These are phyloP conservation scores for Phytophthora syringae DNA, from an alignment of 352 stramenopile genomes.

Conservation along the genomic window DNA sequence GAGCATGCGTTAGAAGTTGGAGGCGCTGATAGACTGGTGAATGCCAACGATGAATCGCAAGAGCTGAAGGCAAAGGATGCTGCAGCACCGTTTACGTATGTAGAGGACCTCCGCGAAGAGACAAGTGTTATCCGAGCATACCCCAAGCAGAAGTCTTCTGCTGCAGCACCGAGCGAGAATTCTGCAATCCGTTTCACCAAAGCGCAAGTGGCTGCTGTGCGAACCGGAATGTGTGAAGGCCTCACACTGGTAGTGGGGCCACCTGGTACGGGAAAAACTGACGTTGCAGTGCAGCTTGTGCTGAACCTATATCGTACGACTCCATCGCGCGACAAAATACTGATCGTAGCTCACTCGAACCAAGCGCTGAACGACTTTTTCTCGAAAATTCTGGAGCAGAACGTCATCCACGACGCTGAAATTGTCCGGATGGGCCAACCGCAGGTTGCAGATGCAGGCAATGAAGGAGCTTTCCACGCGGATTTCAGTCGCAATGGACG, in stretches of 20 bases:
- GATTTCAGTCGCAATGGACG: slow-evolving; percentile 95
- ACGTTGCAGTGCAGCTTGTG: slow-evolving; percentile 95
- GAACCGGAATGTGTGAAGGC: slow-evolving; percentile 92
- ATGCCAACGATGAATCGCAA: slow-evolving; percentile 39
- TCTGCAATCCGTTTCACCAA: slow-evolving; percentile 89
- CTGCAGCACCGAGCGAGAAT: neutral
- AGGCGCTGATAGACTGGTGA: slow-evolving; percentile 45
- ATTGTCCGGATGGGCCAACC: slow-evolving; percentile 90
- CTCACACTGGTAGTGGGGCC: slow-evolving; percentile 95
- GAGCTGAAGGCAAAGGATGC: slow-evolving; percentile 44
- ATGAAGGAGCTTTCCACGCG: slow-evolving; percentile 87
- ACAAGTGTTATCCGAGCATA: slow-evolving; percentile 47
- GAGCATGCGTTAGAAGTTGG: slow-evolving; percentile 53
- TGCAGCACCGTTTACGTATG: slow-evolving; percentile 57
- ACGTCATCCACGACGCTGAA: slow-evolving; percentile 81
- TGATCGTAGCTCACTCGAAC: slow-evolving; percentile 96
- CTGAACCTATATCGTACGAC: slow-evolving; percentile 92
- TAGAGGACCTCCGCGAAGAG: slow-evolving; percentile 42
- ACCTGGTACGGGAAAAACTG: slow-evolving; percentile 95
- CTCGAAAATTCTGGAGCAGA: slow-evolving; percentile 89
- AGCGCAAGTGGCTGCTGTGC: slow-evolving; percentile 92
- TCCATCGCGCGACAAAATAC: slow-evolving; percentile 84
- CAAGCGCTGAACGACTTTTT: slow-evolving; percentile 96
- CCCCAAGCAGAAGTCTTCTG: slow-evolving; percentile 17
- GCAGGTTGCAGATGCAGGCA: slow-evolving; percentile 12